phyloP scores from a whole-genome alignment of 1,139 yeast genomes.

The Torulaspora globosa region DNA sequence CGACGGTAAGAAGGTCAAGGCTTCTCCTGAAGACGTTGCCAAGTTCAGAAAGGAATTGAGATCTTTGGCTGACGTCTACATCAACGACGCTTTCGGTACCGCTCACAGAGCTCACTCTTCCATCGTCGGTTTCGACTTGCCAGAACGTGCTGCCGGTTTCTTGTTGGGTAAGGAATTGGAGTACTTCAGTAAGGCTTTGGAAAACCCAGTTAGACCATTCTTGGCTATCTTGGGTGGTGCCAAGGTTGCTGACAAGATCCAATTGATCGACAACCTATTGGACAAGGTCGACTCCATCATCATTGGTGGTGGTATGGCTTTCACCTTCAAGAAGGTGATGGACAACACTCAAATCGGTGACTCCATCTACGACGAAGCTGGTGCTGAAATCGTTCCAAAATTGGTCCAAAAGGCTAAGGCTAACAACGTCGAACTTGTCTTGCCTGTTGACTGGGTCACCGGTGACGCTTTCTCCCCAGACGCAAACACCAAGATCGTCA shows the following conservation, averaged over 20 bases:
- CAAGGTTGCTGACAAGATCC: conserved; percentile 96
- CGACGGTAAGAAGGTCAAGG: conserved; percentile 88
- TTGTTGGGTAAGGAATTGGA: conserved; percentile 93
- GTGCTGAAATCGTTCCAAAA: conserved; percentile 86
- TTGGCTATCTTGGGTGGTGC: conserved; percentile 98
- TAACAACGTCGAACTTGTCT: conserved; percentile 83
- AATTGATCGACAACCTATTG: conserved; percentile 91
- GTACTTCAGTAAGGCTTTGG: conserved; percentile 95
- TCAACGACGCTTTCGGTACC: conserved; percentile 97
- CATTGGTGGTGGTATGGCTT: conserved; percentile 99
- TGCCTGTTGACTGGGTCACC: conserved; percentile 91
- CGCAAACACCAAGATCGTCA: conserved; percentile 75
- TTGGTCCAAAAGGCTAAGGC: conserved; percentile 91
- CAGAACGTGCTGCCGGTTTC: conserved; percentile 96
- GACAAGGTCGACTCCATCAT: conserved; percentile 90
- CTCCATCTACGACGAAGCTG: conserved; percentile 86
- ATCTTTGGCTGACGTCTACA: conserved; percentile 87
- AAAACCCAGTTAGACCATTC: conserved; percentile 95
- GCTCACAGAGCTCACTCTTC: conserved; percentile 99
- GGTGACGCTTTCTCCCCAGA: conserved; percentile 91
- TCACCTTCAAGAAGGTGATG: conserved; percentile 91
- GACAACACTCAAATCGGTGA: conserved; percentile 81
- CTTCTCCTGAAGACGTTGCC: conserved; percentile 74
- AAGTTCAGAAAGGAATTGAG: conserved; percentile 85
- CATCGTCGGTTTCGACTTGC: conserved; percentile 91